Conservation (phyloP, 2,329 filamentous ascomycete species). For the Boeremia exigua region DNA sequence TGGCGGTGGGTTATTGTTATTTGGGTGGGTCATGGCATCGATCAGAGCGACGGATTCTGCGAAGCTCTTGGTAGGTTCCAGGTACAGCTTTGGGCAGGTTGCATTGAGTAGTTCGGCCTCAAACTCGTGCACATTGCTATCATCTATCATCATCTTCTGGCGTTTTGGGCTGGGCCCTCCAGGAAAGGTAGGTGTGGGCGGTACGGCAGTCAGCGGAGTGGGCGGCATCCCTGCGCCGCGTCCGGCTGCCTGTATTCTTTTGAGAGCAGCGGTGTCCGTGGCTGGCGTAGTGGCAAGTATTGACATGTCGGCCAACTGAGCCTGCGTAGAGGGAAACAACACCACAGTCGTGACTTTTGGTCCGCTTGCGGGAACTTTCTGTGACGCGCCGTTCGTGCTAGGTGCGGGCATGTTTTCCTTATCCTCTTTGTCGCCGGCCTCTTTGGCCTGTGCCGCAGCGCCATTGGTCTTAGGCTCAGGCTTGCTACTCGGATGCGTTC, state of each 20-base stretch:
- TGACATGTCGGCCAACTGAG: constrained; percentile 75
- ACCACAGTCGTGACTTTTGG: constrained; percentile 76
- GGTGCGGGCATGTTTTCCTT: constrained; percentile 66
- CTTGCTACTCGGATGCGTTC: constrained; percentile 65
- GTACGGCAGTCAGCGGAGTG: constrained; percentile 63
- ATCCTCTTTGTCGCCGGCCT: constrained; percentile 44
- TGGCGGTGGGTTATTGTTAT: constrained; percentile 77
- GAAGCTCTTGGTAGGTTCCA: constrained; percentile 75
- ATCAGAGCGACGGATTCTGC: constrained; percentile 75
- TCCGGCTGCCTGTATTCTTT: constrained; percentile 55
- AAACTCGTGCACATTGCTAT: constrained; percentile 72
- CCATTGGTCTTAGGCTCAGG: constrained; percentile 32
- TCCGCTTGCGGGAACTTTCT: constrained; percentile 54
- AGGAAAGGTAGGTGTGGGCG: constrained; percentile 64
- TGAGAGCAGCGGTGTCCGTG: constrained; percentile 56
- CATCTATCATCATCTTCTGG: constrained; percentile 77
- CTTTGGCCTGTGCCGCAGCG: constrained; percentile 31
- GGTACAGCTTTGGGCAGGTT: constrained; percentile 74
- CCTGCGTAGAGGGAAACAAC: constrained; percentile 81
- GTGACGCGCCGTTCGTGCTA: constrained; percentile 50
- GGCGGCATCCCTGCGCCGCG: constrained; percentile 65
- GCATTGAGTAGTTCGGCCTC: constrained; percentile 78
- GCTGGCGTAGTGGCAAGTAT: constrained; percentile 75
- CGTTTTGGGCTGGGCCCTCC: constrained; percentile 71
- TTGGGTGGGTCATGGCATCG: constrained; percentile 74